These are phyloP conservation scores for Setomelanomma holmii DNA, from an alignment of 2,329 filamentous ascomycete species.

Conservation along the genomic window DNA sequence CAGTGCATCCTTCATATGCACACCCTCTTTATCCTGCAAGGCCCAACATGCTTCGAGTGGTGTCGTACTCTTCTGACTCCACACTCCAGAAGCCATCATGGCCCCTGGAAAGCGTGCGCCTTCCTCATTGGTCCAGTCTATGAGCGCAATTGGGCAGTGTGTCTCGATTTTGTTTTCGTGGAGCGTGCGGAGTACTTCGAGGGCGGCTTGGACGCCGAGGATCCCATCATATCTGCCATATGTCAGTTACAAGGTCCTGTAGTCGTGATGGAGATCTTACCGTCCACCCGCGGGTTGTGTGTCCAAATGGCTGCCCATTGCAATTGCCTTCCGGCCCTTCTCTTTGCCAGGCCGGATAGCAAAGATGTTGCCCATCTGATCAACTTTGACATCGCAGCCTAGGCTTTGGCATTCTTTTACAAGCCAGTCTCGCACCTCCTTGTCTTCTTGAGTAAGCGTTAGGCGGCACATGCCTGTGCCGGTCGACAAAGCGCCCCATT, in stretches of 20 bases:
- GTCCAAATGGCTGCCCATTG: slow-evolving; percentile 58
- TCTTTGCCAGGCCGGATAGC: slow-evolving; percentile 35
- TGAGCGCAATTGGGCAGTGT: slow-evolving; percentile 71
- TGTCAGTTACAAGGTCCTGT: neutral
- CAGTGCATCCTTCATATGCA: slow-evolving; percentile 52
- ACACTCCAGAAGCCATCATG: slow-evolving; percentile 77
- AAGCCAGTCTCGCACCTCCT: slow-evolving; percentile 40
- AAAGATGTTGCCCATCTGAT: slow-evolving; percentile 47
- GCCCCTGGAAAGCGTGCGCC: slow-evolving; percentile 77
- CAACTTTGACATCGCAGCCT: slow-evolving; percentile 41
- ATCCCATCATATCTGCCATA: slow-evolving; percentile 72
- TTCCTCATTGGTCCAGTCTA: slow-evolving; percentile 84
- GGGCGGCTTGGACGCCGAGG: slow-evolving; percentile 70
- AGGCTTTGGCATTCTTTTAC: slow-evolving; percentile 32
- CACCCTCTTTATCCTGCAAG: slow-evolving; percentile 58
- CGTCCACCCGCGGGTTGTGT: slow-evolving; percentile 54
- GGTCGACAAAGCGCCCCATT: slow-evolving; percentile 32
- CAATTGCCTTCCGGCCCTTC: slow-evolving; percentile 59
- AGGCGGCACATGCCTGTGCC: slow-evolving; percentile 76
- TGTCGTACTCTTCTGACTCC: slow-evolving; percentile 62
- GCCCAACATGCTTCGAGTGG: slow-evolving; percentile 35
- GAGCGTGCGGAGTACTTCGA: slow-evolving; percentile 48
- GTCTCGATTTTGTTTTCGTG: slow-evolving; percentile 42
- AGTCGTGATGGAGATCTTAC: neutral
- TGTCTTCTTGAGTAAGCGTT: slow-evolving; percentile 56